Conservation (phyloP, 176 grass and related monocot species). For the Lolium perenne region DNA sequence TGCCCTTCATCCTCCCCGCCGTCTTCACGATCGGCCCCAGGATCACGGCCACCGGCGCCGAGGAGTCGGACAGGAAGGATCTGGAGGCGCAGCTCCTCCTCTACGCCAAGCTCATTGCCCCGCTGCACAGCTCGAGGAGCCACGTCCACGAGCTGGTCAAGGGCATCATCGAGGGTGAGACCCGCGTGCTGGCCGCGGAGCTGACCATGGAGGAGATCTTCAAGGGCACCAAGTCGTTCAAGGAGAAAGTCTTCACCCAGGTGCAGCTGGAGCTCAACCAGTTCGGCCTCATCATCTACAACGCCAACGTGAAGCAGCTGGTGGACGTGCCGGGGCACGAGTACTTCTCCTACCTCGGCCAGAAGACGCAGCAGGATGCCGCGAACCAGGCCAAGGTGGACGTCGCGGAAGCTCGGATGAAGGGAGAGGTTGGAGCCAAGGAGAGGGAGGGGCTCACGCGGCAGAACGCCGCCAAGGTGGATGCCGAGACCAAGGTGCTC, state of each 20-base stretch:
- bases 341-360: slow-evolving; percentile 89
- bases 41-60: slow-evolving; percentile 16
- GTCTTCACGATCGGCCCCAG: slow-evolving; percentile 91
- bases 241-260: slow-evolving; percentile 68
- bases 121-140: slow-evolving; percentile 66
- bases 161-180: slow-evolving; percentile 89
- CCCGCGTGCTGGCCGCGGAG: slow-evolving; percentile 69
- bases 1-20: slow-evolving; percentile 84
- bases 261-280: slow-evolving; percentile 86
- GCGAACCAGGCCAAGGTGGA: slow-evolving; percentile 82
- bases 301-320: slow-evolving; percentile 89
- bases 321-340: slow-evolving; percentile 75
- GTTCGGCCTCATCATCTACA: slow-evolving; percentile 90
- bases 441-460: slow-evolving; percentile 55
- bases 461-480: slow-evolving; percentile 72
- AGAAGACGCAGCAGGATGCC: slow-evolving; percentile 82
- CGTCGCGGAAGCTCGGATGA: slow-evolving; percentile 70
- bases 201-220: slow-evolving; percentile 91
- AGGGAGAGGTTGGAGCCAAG: slow-evolving; percentile 67
- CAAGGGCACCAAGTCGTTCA: slow-evolving; percentile 71
- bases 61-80: not conserved
- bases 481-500: slow-evolving; percentile 69
- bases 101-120: slow-evolving; percentile 83
- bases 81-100: slow-evolving; percentile 55
- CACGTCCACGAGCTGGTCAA: slow-evolving; percentile 82